phyloP scores from a whole-genome alignment of 163 green algal genomes.

The Chloromonas sp. region DNA sequence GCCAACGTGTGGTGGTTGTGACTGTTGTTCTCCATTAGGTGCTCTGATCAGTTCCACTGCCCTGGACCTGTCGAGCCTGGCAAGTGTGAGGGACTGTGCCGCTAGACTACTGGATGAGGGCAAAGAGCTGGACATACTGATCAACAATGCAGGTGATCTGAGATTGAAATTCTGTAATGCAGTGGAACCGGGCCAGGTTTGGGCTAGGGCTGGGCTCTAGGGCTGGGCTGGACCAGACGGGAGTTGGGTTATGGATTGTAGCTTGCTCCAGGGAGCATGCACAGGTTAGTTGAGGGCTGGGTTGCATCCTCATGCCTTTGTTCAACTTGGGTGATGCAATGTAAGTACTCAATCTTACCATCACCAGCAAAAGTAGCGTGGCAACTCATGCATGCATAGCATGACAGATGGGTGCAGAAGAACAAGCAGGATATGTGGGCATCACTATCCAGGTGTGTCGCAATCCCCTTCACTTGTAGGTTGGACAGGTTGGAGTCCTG shows the following conservation, averaged over 20 bases:
- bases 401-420: too few relatives aligned
- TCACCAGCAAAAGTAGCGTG: too few relatives aligned
- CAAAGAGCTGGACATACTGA: slow-evolving; percentile 46
- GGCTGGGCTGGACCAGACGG: not conserved
- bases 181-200: not conserved
- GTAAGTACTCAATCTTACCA: not conserved
- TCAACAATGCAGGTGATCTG: slow-evolving; percentile 68
- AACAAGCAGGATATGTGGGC: too few relatives aligned
- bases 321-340: not conserved
- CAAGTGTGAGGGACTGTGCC: slow-evolving; percentile 25
- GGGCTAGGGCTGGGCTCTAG: not conserved
- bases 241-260: not conserved
- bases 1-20: too few relatives aligned
- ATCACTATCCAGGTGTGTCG: too few relatives aligned
- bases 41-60: slow-evolving; percentile 19
- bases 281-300: not conserved
- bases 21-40: not conserved
- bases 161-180: not conserved
- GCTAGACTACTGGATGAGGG: slow-evolving; percentile 19
- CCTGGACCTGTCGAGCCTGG: slow-evolving; percentile 46
- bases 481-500: too few relatives aligned
- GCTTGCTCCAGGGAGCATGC: not conserved
- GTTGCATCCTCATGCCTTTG: not conserved
- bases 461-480: too few relatives aligned
- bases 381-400: too few relatives aligned